phyloP scores from a whole-genome alignment of 2,329 filamentous ascomycete genomes.

The Monilinia aucupariae region DNA sequence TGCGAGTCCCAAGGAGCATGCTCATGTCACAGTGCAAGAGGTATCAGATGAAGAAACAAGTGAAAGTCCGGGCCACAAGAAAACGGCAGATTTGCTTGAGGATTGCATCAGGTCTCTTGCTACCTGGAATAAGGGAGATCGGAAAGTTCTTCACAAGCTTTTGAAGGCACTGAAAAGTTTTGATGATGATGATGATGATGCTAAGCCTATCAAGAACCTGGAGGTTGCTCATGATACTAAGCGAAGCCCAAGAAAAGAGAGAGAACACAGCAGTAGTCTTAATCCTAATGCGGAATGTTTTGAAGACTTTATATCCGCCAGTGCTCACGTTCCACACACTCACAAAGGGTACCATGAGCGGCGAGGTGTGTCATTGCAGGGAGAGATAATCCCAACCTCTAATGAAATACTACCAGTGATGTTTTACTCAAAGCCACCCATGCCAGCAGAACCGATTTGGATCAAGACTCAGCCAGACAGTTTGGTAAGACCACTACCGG shows the following conservation, averaged over 20 bases:
- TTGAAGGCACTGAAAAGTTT: conserved; percentile 24
- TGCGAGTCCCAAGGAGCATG: neutral
- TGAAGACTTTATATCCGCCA: conserved; percentile 11
- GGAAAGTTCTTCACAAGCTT: conserved; percentile 21
- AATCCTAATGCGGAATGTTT: conserved; percentile 26
- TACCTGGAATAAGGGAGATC: conserved; percentile 23
- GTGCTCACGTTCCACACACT: conserved; percentile 10
- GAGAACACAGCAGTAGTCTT: conserved; percentile 10
- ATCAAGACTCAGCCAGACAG: neutral
- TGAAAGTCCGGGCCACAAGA: neutral
- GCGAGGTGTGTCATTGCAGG: neutral
- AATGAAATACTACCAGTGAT: conserved; percentile 1
- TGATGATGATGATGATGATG: conserved; percentile 8
- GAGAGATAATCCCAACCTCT: neutral
- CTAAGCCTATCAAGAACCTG: neutral
- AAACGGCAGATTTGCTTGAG: conserved; percentile 6
- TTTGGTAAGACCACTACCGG: neutral
- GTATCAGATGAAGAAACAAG: neutral
- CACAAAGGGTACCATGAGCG: neutral
- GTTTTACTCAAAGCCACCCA: conserved; percentile 2
- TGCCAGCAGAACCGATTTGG: conserved; percentile 9
- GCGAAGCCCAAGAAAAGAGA: neutral
- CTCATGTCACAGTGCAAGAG: neutral
- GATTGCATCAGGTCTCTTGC: conserved; percentile 20
- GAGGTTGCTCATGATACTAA: neutral